Evolutionary conservation across 1,139 yeast genomes (phyloP).

Genomic region (Protomyces gravidus): DNA sequence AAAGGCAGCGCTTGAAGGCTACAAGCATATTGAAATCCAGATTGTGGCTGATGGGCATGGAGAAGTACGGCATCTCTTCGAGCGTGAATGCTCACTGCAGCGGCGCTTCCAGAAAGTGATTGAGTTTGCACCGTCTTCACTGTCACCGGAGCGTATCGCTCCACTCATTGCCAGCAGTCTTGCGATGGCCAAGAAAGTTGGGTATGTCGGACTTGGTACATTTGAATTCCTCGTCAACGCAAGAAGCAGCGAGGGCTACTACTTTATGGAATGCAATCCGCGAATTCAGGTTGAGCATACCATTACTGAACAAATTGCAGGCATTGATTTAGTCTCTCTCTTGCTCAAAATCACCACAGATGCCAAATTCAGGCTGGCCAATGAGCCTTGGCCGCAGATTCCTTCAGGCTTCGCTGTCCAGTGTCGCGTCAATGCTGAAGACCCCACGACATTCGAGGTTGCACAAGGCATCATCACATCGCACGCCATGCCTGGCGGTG

Average conservation of each 20-base stretch:
- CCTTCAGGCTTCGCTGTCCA: conserved; percentile 97
- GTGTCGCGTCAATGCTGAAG: conserved; percentile 98
- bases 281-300: conserved; percentile 98
- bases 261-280: conserved; percentile 93
- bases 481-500: conserved; percentile 97
- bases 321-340: conserved; percentile 93
- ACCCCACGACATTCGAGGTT: conserved; percentile 95
- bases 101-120: conserved; percentile 94
- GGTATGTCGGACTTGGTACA: conserved; percentile 94
- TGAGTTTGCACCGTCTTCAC: conserved; percentile 74
- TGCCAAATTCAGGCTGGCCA: conserved; percentile 65
- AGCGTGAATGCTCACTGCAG: conserved; percentile 94
- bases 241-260: conserved; percentile 75
- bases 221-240: conserved; percentile 86
- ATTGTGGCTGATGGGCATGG: conserved; percentile 95
- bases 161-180: conserved; percentile 81
- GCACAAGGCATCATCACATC: conserved; percentile 98
- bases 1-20: conserved; percentile 68
- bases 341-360: conserved; percentile 51
- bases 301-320: conserved; percentile 90
- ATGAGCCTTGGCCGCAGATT: conserved; percentile 70
- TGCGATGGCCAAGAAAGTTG: conserved; percentile 65
- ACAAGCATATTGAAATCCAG: conserved; percentile 97
- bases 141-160: conserved; percentile 63
- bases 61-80: conserved; percentile 86